A percentile compares a stretch with the other conserved stretches of the same genome.
phyloP scores from a whole-genome alignment of 2,329 filamentous ascomycete genomes.

The Colletotrichum eleusines region DNA sequence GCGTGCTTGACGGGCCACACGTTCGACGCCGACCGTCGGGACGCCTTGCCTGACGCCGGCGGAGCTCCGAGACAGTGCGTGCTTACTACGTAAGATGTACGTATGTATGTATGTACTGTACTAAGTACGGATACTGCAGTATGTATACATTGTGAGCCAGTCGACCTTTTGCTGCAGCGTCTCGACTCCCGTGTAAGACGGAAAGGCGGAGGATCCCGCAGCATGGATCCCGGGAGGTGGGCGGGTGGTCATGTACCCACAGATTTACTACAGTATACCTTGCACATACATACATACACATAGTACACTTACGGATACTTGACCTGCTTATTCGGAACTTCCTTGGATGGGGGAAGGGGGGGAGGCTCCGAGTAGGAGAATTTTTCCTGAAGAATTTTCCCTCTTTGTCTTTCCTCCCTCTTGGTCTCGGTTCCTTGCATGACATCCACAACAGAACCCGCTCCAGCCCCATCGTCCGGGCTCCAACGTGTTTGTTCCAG shows the following conservation, averaged over 20 bases:
- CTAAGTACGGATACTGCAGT: too few species aligned
- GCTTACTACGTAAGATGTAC: too few species aligned
- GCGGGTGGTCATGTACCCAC: not conserved
- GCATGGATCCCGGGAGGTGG: not conserved
- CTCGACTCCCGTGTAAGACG: constrained; percentile 14
- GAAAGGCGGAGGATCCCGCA: constrained; percentile 23
- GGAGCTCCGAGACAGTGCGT: not conserved
- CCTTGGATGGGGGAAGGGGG: not conserved
- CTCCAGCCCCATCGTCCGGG: constrained; percentile 9
- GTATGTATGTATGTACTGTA: too few species aligned
- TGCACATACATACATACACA: too few species aligned
- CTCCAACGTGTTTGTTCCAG: constrained; percentile 2
- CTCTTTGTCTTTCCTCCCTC: not conserved
- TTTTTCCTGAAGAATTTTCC: constrained; percentile 19
- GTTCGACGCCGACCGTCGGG: not conserved
- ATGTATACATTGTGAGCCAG: too few species aligned
- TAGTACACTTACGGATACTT: too few species aligned
- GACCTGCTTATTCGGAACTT: not conserved
- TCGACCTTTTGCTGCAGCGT: not conserved
- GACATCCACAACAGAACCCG: constrained; percentile 12
- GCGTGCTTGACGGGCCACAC: not conserved
- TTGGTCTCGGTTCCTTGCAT: not conserved
- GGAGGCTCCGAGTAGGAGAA: not conserved
- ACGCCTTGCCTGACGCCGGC: not conserved
- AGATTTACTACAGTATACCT: too few species aligned